Percentiles rank a stretch among this genome's conserved stretches.
Conservation (phyloP, 495 filamentous ascomycete genomes). For the Neurospora sp. region DNA sequence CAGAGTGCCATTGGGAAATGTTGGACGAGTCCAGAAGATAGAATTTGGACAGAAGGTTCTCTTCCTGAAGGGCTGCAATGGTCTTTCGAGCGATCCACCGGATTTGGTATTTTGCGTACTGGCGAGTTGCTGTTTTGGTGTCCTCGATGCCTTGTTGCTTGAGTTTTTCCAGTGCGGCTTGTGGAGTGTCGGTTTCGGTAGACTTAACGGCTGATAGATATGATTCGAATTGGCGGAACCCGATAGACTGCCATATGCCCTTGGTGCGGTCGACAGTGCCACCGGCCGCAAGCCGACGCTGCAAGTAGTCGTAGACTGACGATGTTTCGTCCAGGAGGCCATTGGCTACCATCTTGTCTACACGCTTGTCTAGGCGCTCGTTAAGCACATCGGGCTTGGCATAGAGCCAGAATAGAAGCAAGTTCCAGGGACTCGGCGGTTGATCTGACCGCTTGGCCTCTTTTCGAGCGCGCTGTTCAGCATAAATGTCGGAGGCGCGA, state of each 20-base stretch:
- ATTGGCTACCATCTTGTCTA: slow-evolving; percentile 68
- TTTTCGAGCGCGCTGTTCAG: slow-evolving; percentile 48
- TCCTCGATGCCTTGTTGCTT: slow-evolving; percentile 31
- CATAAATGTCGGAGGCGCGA: slow-evolving; percentile 80
- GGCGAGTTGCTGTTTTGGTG: slow-evolving; percentile 70
- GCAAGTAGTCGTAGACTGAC: slow-evolving; percentile 46
- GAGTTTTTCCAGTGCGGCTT: slow-evolving; percentile 26
- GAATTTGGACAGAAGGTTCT: slow-evolving; percentile 41
- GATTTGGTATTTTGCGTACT: slow-evolving; percentile 75
- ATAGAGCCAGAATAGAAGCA: slow-evolving; percentile 82
- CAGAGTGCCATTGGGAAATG: slow-evolving; percentile 40
- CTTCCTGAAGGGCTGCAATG: slow-evolving; percentile 48
- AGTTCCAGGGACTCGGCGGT: slow-evolving; percentile 42
- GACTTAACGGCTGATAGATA: slow-evolving; percentile 49
- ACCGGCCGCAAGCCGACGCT: slow-evolving; percentile 36
- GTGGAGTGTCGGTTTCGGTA: slow-evolving; percentile 5
- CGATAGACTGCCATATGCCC: slow-evolving; percentile 94
- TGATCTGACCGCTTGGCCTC: slow-evolving; percentile 10
- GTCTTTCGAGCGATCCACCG: slow-evolving; percentile 82
- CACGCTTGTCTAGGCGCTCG: slow-evolving; percentile 59
- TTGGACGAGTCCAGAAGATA: slow-evolving; percentile 72
- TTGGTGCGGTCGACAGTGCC: slow-evolving; percentile 53
- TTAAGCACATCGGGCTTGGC: slow-evolving; percentile 55
- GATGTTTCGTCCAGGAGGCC: slow-evolving; percentile 63
- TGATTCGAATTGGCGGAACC: slow-evolving; percentile 77